Conservation (phyloP, 805 yeast genomes). For the Candida multigemmis region DNA sequence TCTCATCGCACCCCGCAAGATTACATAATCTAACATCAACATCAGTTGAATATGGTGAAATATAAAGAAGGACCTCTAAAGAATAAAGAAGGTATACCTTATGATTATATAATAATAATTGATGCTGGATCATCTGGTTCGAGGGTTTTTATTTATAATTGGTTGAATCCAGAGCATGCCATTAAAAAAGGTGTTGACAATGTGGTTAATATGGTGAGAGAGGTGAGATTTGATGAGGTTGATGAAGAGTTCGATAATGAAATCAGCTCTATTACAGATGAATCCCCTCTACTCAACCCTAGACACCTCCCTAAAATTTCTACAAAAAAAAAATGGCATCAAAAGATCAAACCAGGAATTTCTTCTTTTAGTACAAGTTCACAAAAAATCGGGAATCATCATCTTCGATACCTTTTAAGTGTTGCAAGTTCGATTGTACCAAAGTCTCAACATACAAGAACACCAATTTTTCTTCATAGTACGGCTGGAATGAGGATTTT, state of each 20-base stretch:
- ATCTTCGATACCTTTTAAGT: slow-evolving; percentile 39
- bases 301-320: slow-evolving; percentile 18
- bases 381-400: slow-evolving; percentile 42
- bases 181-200: slow-evolving; percentile 11
- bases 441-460: slow-evolving; percentile 45
- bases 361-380: slow-evolving; percentile 41
- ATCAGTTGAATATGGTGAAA: too few species aligned
- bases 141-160: slow-evolving; percentile 50
- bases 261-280: slow-evolving; percentile 2
- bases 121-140: slow-evolving; percentile 66
- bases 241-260: slow-evolving; percentile 4
- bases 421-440: slow-evolving; percentile 48
- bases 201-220: slow-evolving; percentile 2
- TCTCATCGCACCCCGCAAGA: not conserved
- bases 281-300: not conserved
- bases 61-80: slow-evolving; percentile 22
- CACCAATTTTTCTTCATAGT: slow-evolving; percentile 63
- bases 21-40: too few species aligned
- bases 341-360: slow-evolving; percentile 49
- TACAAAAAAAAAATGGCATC: slow-evolving; percentile 37
- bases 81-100: slow-evolving; percentile 38
- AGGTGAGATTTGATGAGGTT: slow-evolving; percentile 7
- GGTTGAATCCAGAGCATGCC: slow-evolving; percentile 33
- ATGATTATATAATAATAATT: slow-evolving; percentile 50
- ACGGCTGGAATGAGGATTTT: slow-evolving; percentile 62